These are phyloP conservation scores for Tricholoma sp. DNA, from an alignment of 768 basidiomycete genomes.

Conservation along the genomic window DNA sequence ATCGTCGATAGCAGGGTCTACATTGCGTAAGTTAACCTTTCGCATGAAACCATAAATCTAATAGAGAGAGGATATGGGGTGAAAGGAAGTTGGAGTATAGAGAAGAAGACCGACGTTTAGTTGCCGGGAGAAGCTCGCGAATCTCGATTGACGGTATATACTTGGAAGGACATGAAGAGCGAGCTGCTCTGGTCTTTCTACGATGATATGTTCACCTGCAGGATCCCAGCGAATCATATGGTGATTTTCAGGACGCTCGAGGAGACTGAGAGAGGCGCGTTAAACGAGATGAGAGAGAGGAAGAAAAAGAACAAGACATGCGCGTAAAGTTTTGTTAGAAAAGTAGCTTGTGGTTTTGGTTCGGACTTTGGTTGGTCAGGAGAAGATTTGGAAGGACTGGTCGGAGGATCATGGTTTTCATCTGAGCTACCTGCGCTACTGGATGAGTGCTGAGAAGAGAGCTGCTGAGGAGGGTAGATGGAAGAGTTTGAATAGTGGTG, in stretches of 20 bases:
- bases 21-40: slow-evolving; percentile 93
- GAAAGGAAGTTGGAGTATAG: slow-evolving; percentile 11
- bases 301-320: slow-evolving; percentile 35
- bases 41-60: slow-evolving; percentile 99
- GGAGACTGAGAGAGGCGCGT: slow-evolving; percentile 47
- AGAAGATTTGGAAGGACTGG: slow-evolving; percentile 36
- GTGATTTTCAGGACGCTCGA: slow-evolving; percentile 89
- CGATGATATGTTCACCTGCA: slow-evolving; percentile 91
- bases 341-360: slow-evolving; percentile 87
- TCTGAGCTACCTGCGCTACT: slow-evolving; percentile 36
- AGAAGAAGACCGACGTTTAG: slow-evolving; percentile 70
- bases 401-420: slow-evolving; percentile 46
- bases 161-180: slow-evolving; percentile 91
- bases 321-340: slow-evolving; percentile 96
- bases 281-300: slow-evolving; percentile 4
- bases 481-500: slow-evolving; percentile 23
- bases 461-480: slow-evolving; percentile 31
- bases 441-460: slow-evolving; percentile 36
- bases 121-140: slow-evolving; percentile 96
- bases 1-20: slow-evolving; percentile 92
- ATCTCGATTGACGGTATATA: slow-evolving; percentile 94
- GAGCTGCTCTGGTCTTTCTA: slow-evolving; percentile 89
- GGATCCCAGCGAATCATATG: slow-evolving; percentile 98
- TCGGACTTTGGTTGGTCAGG: slow-evolving; percentile 54
- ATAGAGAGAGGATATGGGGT: slow-evolving; percentile 14